Evolutionary conservation across 805 yeast species (phyloP).

Genomic region (Metschnikowia kofuensis): DNA sequence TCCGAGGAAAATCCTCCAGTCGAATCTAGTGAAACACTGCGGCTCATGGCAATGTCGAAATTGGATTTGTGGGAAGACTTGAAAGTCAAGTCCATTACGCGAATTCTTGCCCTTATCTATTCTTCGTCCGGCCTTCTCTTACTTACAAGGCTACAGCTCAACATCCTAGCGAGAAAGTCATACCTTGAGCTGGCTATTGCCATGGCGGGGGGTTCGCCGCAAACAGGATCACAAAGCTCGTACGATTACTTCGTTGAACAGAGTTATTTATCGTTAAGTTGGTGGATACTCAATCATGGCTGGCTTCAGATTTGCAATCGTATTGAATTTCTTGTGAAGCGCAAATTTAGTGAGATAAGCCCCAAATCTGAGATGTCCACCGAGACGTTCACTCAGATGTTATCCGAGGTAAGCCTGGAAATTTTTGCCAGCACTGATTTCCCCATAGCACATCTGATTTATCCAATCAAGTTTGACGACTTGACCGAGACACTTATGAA

Average conservation of each 20-base stretch:
- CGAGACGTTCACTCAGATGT: constrained; percentile 52
- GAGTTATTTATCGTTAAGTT: constrained; percentile 78
- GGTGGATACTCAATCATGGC: constrained; percentile 93
- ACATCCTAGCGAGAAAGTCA: constrained; percentile 81
- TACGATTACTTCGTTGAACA: constrained; percentile 65
- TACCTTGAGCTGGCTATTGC: constrained; percentile 76
- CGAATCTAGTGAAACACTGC: constrained; percentile 14
- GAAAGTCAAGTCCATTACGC: constrained; percentile 68
- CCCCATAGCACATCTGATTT: constrained; percentile 25
- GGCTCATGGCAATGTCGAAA: constrained; percentile 29
- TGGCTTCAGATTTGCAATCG: constrained; percentile 57
- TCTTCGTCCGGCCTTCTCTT: constrained; percentile 67
- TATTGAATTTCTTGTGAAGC: constrained; percentile 55
- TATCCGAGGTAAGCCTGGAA: constrained; percentile 23
- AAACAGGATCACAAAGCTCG: constrained; percentile 16
- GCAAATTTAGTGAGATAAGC: constrained; percentile 58
- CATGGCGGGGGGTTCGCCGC: constrained; percentile 51
- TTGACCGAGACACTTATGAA: constrained; percentile 47
- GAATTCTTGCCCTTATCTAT: constrained; percentile 70
- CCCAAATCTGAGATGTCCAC: constrained; percentile 71
- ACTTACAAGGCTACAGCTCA: constrained; percentile 80
- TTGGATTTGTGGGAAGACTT: constrained; percentile 77
- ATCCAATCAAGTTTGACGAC: constrained; percentile 38
- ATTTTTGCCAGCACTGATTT: constrained; percentile 16
- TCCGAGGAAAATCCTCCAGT: constrained; percentile 27